Evolutionary conservation across 352 stramenopile species (phyloP).

Genomic region (Phytophthora citrophthora): DNA sequence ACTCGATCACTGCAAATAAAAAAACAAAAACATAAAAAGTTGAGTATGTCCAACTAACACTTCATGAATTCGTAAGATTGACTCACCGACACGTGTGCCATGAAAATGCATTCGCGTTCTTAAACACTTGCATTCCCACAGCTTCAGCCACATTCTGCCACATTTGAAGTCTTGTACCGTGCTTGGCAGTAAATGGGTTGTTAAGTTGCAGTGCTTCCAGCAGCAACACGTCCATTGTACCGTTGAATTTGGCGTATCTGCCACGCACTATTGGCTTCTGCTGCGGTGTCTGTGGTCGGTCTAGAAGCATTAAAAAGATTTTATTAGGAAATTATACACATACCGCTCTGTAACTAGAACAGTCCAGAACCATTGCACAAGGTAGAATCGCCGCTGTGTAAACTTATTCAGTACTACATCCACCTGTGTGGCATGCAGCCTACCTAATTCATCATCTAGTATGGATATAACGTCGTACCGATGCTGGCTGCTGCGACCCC

Average conservation of each 20-base stretch:
- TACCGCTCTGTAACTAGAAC: conserved; percentile 22
- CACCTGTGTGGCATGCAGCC: conserved; percentile 24
- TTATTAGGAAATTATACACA: not conserved
- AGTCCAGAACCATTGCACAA: not conserved
- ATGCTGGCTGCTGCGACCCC: conserved; percentile 29
- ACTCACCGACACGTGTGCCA: conserved; percentile 86
- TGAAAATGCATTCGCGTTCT: conserved; percentile 75
- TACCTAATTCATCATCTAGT: conserved; percentile 24
- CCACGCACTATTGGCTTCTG: conserved; percentile 51
- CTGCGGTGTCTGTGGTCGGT: conserved; percentile 4
- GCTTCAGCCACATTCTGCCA: conserved; percentile 77
- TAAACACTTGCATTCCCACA: conserved; percentile 63
- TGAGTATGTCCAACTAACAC: no score
- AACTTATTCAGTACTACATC: not conserved
- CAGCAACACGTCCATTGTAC: conserved; percentile 78
- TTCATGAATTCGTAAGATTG: no score
- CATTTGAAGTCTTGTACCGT: conserved; percentile 84
- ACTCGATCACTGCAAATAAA: conserved; percentile 60
- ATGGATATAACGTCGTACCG: conserved; percentile 47
- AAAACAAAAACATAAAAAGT: not conserved
- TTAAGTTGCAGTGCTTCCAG: conserved; percentile 71
- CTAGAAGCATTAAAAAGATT: conserved; percentile 7
- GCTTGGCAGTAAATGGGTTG: conserved; percentile 84
- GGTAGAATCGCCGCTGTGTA: not conserved
- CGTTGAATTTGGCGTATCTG: conserved; percentile 84